phyloP scores from a whole-genome alignment of 495 filamentous ascomycete species.

The Bacidia gigantensis region DNA sequence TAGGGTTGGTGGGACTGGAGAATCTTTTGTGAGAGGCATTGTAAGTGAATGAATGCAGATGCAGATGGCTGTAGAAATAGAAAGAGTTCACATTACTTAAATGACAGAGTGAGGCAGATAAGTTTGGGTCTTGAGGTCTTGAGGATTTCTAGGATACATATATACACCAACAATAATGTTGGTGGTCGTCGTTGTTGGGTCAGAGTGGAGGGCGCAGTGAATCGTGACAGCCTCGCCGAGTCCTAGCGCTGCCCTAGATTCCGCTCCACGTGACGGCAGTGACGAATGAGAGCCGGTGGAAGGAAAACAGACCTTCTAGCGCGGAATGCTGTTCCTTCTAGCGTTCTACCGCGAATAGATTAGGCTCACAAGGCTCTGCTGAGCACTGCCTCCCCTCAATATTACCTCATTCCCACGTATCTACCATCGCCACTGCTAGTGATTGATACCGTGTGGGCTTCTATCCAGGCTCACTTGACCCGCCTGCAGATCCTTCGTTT shows the following conservation, averaged over 20 bases:
- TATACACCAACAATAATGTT: too few species aligned
- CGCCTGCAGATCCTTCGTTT: too few species aligned
- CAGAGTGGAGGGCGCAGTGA: neutral
- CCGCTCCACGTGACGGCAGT: too few species aligned
- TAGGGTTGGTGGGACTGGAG: neutral
- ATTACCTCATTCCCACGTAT: too few species aligned
- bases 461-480: neutral
- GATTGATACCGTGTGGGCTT: neutral
- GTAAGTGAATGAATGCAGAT: neutral
- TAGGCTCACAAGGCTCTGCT: neutral
- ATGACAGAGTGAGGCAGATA: too few species aligned
- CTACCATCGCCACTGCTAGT: neutral
- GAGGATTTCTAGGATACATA: too few species aligned
- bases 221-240: neutral
- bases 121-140: too few species aligned
- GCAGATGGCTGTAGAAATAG: neutral
- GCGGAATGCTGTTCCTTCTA: neutral
- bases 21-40: conserved; percentile 4
- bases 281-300: neutral
- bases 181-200: neutral
- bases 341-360: neutral
- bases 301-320: neutral
- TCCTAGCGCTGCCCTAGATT: too few species aligned
- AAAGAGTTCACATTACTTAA: too few species aligned
- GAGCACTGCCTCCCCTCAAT: neutral